Percentiles rank a stretch among this genome's conserved stretches.
phyloP scores from a whole-genome alignment of 805 yeast genomes.

The Starmera quercuum region DNA sequence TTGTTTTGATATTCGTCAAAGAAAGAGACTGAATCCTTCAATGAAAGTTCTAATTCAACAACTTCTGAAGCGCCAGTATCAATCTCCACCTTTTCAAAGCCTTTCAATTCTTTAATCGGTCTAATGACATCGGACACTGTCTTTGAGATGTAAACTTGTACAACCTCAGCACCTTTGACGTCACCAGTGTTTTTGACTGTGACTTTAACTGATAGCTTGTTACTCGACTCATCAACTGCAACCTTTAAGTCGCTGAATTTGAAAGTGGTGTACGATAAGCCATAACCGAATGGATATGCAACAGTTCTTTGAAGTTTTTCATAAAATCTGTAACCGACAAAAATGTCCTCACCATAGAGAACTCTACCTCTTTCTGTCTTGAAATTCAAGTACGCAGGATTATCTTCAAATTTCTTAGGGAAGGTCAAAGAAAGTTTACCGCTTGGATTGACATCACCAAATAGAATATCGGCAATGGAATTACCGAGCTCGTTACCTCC shows the following conservation, averaged over 20 bases:
- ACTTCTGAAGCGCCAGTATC: slow-evolving; percentile 34
- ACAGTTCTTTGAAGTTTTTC: slow-evolving; percentile 42
- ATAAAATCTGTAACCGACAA: slow-evolving; percentile 55
- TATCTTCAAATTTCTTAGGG: slow-evolving; percentile 45
- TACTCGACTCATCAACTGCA: slow-evolving; percentile 19
- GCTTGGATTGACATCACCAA: slow-evolving; percentile 53
- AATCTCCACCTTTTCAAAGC: slow-evolving; percentile 41
- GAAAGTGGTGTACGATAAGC: slow-evolving; percentile 53
- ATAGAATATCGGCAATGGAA: slow-evolving; percentile 52
- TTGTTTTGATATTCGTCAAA: slow-evolving; percentile 40
- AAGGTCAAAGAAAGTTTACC: slow-evolving; percentile 52
- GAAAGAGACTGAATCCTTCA: slow-evolving; percentile 45
- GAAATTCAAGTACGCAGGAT: slow-evolving; percentile 48
- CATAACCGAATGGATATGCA: slow-evolving; percentile 55
- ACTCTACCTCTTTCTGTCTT: slow-evolving; percentile 44
- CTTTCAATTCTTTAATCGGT: slow-evolving; percentile 55
- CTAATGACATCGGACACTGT: slow-evolving; percentile 29
- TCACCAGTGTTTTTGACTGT: slow-evolving; percentile 41
- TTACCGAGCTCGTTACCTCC: slow-evolving; percentile 56
- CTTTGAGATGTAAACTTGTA: slow-evolving; percentile 44
- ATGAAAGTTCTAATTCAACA: slow-evolving; percentile 29
- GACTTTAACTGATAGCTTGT: slow-evolving; percentile 23
- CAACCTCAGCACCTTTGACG: slow-evolving; percentile 43
- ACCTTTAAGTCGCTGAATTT: slow-evolving; percentile 30
- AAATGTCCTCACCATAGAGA: slow-evolving; percentile 59